Conservation (phyloP, 208 protist genomes). For the Trypanosoma rangeli region DNA sequence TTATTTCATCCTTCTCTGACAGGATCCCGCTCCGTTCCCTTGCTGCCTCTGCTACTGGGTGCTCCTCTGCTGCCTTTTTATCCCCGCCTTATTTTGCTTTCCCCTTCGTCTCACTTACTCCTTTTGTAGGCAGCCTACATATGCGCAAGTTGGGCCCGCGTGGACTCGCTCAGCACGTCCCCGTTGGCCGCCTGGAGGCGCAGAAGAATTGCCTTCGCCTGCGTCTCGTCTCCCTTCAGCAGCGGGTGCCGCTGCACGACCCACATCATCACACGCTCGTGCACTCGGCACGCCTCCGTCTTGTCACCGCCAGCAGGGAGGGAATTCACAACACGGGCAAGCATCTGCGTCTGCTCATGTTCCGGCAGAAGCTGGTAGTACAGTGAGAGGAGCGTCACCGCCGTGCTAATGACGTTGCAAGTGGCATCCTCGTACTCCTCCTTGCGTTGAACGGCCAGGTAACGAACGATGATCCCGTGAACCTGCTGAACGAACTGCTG, state of each 20-base stretch:
- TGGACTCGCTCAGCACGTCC: slow-evolving; percentile 46
- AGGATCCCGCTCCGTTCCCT: background rate
- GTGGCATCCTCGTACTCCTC: slow-evolving; percentile 48
- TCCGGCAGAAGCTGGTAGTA: slow-evolving; percentile 36
- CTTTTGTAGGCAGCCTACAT: slow-evolving; percentile 32
- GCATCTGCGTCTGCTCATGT: slow-evolving; percentile 30
- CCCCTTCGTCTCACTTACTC: background rate
- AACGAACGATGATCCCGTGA: slow-evolving; percentile 38
- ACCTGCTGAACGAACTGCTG: slow-evolving; percentile 50
- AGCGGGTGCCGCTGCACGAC: slow-evolving; percentile 49
- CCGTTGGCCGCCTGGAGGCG: slow-evolving; percentile 40
- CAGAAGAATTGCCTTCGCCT: slow-evolving; percentile 35
- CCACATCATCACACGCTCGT: slow-evolving; percentile 74
- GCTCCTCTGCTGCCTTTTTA: background rate
- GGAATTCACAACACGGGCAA: slow-evolving; percentile 40
- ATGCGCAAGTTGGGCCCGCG: slow-evolving; percentile 51
- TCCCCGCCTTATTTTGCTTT: background rate
- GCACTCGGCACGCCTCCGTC: slow-evolving; percentile 66
- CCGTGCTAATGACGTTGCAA: slow-evolving; percentile 70
- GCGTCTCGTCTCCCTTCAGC: slow-evolving; percentile 30
- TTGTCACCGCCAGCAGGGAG: slow-evolving; percentile 76
- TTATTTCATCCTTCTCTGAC: no score
- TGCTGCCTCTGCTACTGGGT: background rate
- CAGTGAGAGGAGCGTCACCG: slow-evolving; percentile 59
- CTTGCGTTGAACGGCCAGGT: slow-evolving; percentile 36